Evolutionary conservation across 164 flowering plant genomes (phyloP).

Genomic region (Tetracentron sinense): DNA sequence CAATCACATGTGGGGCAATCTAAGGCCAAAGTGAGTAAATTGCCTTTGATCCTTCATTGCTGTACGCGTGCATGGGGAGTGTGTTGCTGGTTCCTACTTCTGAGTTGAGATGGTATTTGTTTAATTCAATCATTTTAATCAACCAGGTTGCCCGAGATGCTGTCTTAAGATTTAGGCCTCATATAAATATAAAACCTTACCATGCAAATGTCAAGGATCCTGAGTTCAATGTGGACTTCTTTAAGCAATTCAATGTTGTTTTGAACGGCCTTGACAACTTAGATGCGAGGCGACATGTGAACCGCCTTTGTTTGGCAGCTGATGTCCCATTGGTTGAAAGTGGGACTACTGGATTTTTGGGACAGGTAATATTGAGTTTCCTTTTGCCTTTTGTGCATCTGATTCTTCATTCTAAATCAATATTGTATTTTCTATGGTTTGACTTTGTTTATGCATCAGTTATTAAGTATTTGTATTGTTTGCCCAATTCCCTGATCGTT

Average conservation of each 20-base stretch:
- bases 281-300: constrained; percentile 96
- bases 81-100: background rate
- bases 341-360: constrained; percentile 96
- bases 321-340: constrained; percentile 94
- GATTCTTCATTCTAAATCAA: background rate
- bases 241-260: constrained; percentile 86
- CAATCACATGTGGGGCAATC: constrained; percentile 90
- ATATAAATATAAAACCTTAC: constrained; percentile 74
- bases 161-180: constrained; percentile 79
- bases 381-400: background rate
- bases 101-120: constrained; percentile 4
- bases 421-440: background rate
- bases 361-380: too few relatives aligned
- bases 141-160: constrained; percentile 96
- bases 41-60: constrained; percentile 1
- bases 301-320: constrained; percentile 95
- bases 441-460: background rate
- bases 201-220: constrained; percentile 95
- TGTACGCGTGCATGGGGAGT: background rate
- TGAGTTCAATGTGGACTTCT: constrained; percentile 88
- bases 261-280: constrained; percentile 95
- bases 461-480: background rate
- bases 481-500: background rate
- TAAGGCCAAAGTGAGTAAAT: constrained; percentile 74
- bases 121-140: constrained; percentile 3